phyloP scores from a whole-genome alignment of 768 basidiomycete genomes.

The Candolleomyces eurysporus region DNA sequence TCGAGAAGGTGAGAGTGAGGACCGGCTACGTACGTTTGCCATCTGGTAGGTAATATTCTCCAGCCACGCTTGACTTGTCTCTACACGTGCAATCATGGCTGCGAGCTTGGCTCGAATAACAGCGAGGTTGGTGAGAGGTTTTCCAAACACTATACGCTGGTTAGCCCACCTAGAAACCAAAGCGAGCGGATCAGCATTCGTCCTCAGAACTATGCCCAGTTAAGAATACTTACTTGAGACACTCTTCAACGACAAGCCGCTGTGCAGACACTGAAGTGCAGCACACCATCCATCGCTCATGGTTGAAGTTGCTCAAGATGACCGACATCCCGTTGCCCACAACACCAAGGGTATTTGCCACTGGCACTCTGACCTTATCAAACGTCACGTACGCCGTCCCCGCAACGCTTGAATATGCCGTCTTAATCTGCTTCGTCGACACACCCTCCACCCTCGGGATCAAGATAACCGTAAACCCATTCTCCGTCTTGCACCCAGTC shows the following conservation, averaged over 20 bases:
- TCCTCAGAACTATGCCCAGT: not conserved
- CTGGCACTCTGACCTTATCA: slow-evolving; percentile 78
- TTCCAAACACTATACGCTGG: slow-evolving; percentile 89
- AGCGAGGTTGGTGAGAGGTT: slow-evolving; percentile 75
- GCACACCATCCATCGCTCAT: slow-evolving; percentile 87
- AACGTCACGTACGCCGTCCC: slow-evolving; percentile 88
- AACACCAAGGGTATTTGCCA: slow-evolving; percentile 84
- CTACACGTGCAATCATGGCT: slow-evolving; percentile 86
- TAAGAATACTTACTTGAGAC: slow-evolving; percentile 59
- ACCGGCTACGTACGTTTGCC: slow-evolving; percentile 64
- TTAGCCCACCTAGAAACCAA: slow-evolving; percentile 66
- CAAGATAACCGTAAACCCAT: slow-evolving; percentile 74
- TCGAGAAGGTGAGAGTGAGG: slow-evolving; percentile 9
- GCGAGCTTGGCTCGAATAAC: slow-evolving; percentile 90
- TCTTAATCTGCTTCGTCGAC: slow-evolving; percentile 87
- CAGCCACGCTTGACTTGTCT: slow-evolving; percentile 84
- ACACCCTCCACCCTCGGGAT: slow-evolving; percentile 71
- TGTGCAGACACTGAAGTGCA: slow-evolving; percentile 72
- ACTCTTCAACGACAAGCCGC: slow-evolving; percentile 83
- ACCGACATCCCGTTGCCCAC: slow-evolving; percentile 82
- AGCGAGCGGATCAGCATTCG: not conserved
- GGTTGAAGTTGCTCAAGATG: slow-evolving; percentile 85
- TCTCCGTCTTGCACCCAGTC: slow-evolving; percentile 73
- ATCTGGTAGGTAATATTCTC: slow-evolving; percentile 90
- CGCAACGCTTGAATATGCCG: slow-evolving; percentile 87